A percentile compares a stretch with the other conserved stretches of the same genome.
Evolutionary conservation across 2,329 filamentous ascomycete species (phyloP).

Genomic region (Colletotrichum lupini): DNA sequence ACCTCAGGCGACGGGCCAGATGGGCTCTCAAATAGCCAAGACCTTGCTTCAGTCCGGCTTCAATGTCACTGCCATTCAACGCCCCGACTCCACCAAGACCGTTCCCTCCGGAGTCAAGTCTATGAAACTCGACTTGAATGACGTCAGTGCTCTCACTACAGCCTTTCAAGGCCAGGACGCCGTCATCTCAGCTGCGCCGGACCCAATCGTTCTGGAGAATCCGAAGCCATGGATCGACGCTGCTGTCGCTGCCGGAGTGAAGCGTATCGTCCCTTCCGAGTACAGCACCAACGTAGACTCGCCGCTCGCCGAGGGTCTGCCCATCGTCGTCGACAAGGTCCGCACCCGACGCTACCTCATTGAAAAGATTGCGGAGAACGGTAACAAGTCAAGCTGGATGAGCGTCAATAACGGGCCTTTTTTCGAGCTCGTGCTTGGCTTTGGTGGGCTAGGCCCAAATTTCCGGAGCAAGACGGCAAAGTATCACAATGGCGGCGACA

Average conservation of each 20-base stretch:
- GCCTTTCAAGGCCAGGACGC: conserved; percentile 68
- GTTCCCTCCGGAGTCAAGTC: conserved; percentile 45
- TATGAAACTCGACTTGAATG: conserved; percentile 48
- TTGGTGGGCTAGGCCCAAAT: conserved; percentile 32
- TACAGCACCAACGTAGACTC: conserved; percentile 49
- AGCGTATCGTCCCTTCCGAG: conserved; percentile 65
- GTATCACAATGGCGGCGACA: conserved; percentile 61
- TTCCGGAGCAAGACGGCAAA: conserved; percentile 44
- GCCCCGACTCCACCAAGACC: conserved; percentile 52
- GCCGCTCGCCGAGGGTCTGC: conserved; percentile 33
- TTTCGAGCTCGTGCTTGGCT: conserved; percentile 40
- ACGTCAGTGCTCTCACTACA: conserved; percentile 56
- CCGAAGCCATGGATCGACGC: conserved; percentile 64
- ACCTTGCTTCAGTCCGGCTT: conserved; percentile 45
- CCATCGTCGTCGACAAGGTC: conserved; percentile 38
- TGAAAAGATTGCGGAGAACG: conserved; percentile 26
- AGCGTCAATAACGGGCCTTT: conserved; percentile 55
- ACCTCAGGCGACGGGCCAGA: conserved; percentile 43
- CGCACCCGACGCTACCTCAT: conserved; percentile 25
- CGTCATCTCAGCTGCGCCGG: conserved; percentile 59
- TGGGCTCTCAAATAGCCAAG: conserved; percentile 46
- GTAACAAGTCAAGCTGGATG: conserved; percentile 42
- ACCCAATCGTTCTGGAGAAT: conserved; percentile 47
- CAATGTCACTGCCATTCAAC: conserved; percentile 49
- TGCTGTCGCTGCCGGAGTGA: conserved; percentile 62